Evolutionary conservation across 352 stramenopile species (phyloP).

Genomic region (Phytophthora crassamura): DNA sequence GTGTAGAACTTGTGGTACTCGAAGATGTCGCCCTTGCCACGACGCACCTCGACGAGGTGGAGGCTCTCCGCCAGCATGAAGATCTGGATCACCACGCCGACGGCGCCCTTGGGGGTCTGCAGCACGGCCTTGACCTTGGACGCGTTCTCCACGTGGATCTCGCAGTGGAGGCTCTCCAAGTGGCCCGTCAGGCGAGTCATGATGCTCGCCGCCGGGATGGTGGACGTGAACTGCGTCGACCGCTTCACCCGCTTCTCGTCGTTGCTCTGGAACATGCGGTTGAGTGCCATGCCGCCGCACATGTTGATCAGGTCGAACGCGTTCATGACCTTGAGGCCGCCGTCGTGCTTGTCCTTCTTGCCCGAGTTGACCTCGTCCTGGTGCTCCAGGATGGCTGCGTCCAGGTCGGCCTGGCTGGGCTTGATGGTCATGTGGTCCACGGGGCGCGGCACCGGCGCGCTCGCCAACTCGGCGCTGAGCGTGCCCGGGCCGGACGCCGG

Average conservation of each 20-base stretch:
- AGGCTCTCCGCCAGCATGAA: slow-evolving; percentile 88
- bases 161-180: slow-evolving; percentile 80
- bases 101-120: slow-evolving; percentile 88
- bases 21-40: slow-evolving; percentile 92
- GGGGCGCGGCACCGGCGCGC: slow-evolving; percentile 20
- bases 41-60: slow-evolving; percentile 89
- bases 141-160: slow-evolving; percentile 80
- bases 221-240: slow-evolving; percentile 89
- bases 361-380: slow-evolving; percentile 72
- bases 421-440: slow-evolving; percentile 72
- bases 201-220: slow-evolving; percentile 79
- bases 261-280: slow-evolving; percentile 90
- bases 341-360: slow-evolving; percentile 74
- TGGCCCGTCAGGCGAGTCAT: slow-evolving; percentile 77
- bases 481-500: slow-evolving; percentile 22
- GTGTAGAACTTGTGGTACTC: slow-evolving; percentile 93
- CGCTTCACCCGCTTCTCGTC: slow-evolving; percentile 89
- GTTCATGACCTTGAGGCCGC: slow-evolving; percentile 89
- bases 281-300: slow-evolving; percentile 91
- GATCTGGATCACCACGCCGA: slow-evolving; percentile 91
- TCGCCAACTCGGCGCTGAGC: slow-evolving; percentile 27
- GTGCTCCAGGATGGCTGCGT: slow-evolving; percentile 84
- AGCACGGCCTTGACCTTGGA: slow-evolving; percentile 89
- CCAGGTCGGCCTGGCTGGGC: slow-evolving; percentile 84
- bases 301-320: slow-evolving; percentile 94